Base-by-base conservation (phyloP, 768 basidiomycete species). In the Sutorius australiensis region DNA sequence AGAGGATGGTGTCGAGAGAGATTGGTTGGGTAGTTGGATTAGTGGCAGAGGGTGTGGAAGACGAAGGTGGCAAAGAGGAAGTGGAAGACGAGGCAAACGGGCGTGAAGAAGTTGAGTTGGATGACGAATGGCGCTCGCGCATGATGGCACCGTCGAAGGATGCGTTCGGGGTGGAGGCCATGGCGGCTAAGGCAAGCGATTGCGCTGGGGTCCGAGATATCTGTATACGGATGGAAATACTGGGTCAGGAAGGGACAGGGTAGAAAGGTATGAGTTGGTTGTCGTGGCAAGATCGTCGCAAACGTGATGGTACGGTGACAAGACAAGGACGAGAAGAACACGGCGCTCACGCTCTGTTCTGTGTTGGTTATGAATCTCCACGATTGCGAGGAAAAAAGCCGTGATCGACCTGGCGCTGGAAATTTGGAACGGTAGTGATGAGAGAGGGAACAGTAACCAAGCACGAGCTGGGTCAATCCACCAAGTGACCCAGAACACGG, bases 1-100 rank as follows among this genome's bases (percentile, higher is more conserved):
- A 69, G 58, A 91, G 75, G 49, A 88, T 73, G 16, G 75, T 61
- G 3, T 84, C 82, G 46, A 79, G 64, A 6, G 82, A 72, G 52
- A 83, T 68, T 6, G 77, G 68, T 45, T 58, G 52, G 36, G 67
- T 61, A 3, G 69, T 61, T 28, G 60, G 53, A 46, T 50, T 53
- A 10, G 65, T 31, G 37, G 75, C 63, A 8, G 76, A 68, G 28
- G 67, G 52, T 3, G 57, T 50, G 6, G 67, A 56, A 28, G 61
- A 48, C 1, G 71, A 58, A 7, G 64, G 58, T 31, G 61, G 60
- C 14, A 67, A 43, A 39, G 72, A 57, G 12, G 68, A 54, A 2
- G 67, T 53, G 3, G 64, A 63, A 3, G 66, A 57, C 6, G 77
- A 69, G 6, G 69, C 61, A 34, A 69, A 66, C 8, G 73, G 63